Evolutionary conservation across 176 grass and related monocot genomes (phyloP), one percentile per base, ranked within the genome.

Genomic region (Eremochloa ophiuroides): DNA sequence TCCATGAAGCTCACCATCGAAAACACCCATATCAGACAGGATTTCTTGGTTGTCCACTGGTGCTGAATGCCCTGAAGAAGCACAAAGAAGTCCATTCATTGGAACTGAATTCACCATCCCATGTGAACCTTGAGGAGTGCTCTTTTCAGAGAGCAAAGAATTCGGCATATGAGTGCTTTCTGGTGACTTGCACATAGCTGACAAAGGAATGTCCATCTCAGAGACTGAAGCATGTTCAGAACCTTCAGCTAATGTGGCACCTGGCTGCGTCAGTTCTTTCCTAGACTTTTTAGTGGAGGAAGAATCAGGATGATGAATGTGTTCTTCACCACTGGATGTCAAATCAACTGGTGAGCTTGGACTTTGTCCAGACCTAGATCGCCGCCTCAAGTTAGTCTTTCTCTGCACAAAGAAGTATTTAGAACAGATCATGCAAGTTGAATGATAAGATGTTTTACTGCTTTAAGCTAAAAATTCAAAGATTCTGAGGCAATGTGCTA

Each of bases 281-380:
- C 70, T 83, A 56, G 80, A 71, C 75, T 26, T 88, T 82, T 78
- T 88, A 10, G 12, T 44, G n/a, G 34, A 33, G 67, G 66, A 62
- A 43, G 34, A 79, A 47, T 84, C 26, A 72, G 39, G 43, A 61
- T 51, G 39, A 29, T 35, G 35, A 8, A 18, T 75, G 26, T 51
- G 37, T 34, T 84, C 85, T 88, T 85, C 83, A 60, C 39, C 79
- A 74, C 62, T 86, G 18, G 83, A 87, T 68, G 12, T 33, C 39
- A 86, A 75, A 59, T 42, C 20, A 62, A 86, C 61, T 74, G 83
- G 65, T 38, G 75, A 66, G 48, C 30, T 77, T 67, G 17, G 23
- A 58, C 80, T 77, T 44, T 60, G 73, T 67, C 88, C 88, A 79
- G 79, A 50, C 10, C 50, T 16, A 78, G 79, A 79, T 59, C 38